Conservation (phyloP, 2,329 filamentous ascomycete genomes). For the Hypoxylon sp. region DNA sequence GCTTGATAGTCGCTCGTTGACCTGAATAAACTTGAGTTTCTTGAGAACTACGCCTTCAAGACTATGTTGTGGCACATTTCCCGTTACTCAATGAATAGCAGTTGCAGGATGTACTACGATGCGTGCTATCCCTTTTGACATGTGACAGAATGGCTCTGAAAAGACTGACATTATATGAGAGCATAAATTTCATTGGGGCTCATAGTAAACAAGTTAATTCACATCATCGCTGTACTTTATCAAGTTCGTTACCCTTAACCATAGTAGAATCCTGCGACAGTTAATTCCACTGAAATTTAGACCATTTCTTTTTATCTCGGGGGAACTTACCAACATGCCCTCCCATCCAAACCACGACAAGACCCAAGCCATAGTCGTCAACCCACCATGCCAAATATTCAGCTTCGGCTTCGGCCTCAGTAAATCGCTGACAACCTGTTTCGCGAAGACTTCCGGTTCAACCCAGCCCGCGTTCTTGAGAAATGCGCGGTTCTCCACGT, state of each 20-base stretch:
- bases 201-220: background rate
- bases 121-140: background rate
- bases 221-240: constrained; percentile 32
- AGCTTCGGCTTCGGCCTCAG: constrained; percentile 45
- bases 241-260: constrained; percentile 44
- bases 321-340: constrained; percentile 52
- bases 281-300: constrained; percentile 18
- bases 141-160: background rate
- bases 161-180: background rate
- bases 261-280: constrained; percentile 44
- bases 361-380: constrained; percentile 50
- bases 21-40: background rate
- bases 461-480: constrained; percentile 47
- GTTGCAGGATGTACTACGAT: background rate
- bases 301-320: background rate
- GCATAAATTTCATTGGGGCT: background rate
- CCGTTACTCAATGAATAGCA: background rate
- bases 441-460: constrained; percentile 51
- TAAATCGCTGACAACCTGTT: constrained; percentile 50
- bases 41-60: background rate
- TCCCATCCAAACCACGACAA: constrained; percentile 53
- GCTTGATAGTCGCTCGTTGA: background rate
- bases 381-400: constrained; percentile 52
- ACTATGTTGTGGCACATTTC: background rate
- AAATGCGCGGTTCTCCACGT: constrained; percentile 51